These are phyloP conservation scores for Leccinum fibrillosum DNA, from an alignment of 768 basidiomycete species.

Conservation along the genomic window DNA sequence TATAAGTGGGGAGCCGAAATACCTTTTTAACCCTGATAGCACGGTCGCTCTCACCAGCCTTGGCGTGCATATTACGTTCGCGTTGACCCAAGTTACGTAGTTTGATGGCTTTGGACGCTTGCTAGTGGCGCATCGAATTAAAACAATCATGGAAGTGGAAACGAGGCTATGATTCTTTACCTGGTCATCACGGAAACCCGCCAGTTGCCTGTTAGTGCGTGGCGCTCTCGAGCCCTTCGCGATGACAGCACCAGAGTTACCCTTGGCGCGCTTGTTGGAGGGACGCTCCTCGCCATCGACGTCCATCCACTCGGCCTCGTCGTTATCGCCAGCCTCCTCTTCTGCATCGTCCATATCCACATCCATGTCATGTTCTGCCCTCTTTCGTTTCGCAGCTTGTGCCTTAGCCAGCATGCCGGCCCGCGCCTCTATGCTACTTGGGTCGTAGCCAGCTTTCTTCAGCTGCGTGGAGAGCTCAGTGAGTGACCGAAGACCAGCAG, in stretches of 20 bases:
- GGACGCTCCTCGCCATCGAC: constrained; percentile 49
- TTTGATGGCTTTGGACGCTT: constrained; percentile 75
- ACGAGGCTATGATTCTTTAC: constrained; percentile 33
- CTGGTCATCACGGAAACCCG: constrained; percentile 74
- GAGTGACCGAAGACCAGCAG: constrained; percentile 60
- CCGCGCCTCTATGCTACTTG: constrained; percentile 84
- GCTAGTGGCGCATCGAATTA: constrained; percentile 39
- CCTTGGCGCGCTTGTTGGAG: constrained; percentile 59
- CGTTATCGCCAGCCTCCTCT: constrained; percentile 34
- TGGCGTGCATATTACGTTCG: constrained; percentile 81
- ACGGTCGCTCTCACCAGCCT: constrained; percentile 88
- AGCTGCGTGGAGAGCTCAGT: constrained; percentile 76
- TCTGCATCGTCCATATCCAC: constrained; percentile 57
- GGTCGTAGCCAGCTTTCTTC: constrained; percentile 87
- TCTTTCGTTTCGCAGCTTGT: constrained; percentile 60
- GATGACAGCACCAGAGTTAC: constrained; percentile 54
- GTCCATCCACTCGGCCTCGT: constrained; percentile 52
- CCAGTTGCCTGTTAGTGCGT: constrained; percentile 67
- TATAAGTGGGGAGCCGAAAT: constrained; percentile 19
- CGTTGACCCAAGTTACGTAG: constrained; percentile 87
- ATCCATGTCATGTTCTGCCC: constrained; percentile 49
- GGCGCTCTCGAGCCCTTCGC: constrained; percentile 55
- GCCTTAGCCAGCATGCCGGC: constrained; percentile 79
- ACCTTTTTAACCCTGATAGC: constrained; percentile 83
- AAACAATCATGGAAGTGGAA: not conserved